A percentile compares a stretch with the other conserved stretches of the same genome.
Evolutionary conservation across 73 alveolate species (phyloP).

Genomic region (Breviolum minutum): DNA sequence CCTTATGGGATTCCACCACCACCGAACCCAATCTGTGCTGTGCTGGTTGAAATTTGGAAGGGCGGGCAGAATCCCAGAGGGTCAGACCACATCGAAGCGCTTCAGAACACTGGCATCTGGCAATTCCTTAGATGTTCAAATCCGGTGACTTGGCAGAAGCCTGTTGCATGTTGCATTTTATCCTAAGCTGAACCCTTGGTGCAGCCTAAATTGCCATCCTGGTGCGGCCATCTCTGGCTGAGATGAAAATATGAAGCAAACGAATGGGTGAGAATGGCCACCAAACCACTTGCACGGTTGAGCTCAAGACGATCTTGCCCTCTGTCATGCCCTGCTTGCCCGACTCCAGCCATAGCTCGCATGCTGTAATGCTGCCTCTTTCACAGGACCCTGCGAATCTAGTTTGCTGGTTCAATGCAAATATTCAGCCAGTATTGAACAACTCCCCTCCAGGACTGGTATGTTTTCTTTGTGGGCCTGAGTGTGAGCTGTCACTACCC

Average conservation of each 20-base stretch:
- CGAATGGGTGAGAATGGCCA: neutral
- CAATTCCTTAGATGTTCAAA: neutral
- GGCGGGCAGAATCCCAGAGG: neutral
- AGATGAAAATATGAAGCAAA: too few relatives aligned
- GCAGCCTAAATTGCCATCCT: too few relatives aligned
- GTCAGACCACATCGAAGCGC: constrained; percentile 51
- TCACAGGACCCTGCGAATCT: too few relatives aligned
- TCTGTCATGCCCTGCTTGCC: constrained; percentile 54
- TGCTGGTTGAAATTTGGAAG: too few relatives aligned
- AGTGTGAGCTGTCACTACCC: too few relatives aligned
- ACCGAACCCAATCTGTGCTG: neutral
- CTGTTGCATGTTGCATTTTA: too few relatives aligned
- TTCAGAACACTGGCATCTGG: constrained; percentile 60
- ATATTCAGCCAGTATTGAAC: too few relatives aligned
- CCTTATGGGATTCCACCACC: neutral
- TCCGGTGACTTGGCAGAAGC: neutral
- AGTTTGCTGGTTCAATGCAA: too few relatives aligned
- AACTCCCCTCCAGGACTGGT: too few relatives aligned
- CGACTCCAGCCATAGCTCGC: neutral
- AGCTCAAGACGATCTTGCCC: neutral
- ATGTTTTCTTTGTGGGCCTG: too few relatives aligned
- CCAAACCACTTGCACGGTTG: neutral
- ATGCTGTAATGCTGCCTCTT: neutral
- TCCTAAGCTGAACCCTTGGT: too few relatives aligned
- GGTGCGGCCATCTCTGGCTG: too few relatives aligned